Conservation (phyloP, 176 grass and related monocot species). For the Chloris gayana region DNA sequence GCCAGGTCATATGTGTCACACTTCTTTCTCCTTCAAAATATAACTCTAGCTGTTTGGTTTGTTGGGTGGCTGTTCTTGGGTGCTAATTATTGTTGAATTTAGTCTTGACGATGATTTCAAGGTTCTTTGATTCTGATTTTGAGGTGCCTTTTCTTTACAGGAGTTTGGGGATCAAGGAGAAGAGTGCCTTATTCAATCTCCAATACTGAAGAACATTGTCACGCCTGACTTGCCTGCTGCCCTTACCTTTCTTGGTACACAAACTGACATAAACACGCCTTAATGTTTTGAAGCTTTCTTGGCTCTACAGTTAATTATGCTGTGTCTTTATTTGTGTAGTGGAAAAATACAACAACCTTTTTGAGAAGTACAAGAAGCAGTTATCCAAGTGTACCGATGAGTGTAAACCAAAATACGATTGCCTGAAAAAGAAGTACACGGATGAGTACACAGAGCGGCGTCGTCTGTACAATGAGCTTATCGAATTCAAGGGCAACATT, state of each 20-base stretch:
- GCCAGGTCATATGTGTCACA: not conserved
- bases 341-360: constrained; percentile 58
- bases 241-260: constrained; percentile 66
- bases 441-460: constrained; percentile 59
- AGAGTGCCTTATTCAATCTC: constrained; percentile 47
- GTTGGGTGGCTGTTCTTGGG: not conserved
- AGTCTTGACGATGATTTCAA: not conserved
- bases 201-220: constrained; percentile 54
- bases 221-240: constrained; percentile 53
- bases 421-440: constrained; percentile 75
- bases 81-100: not conserved
- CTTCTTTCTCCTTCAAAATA: not conserved
- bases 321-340: constrained; percentile 51
- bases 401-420: constrained; percentile 55
- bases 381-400: constrained; percentile 62
- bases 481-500: constrained; percentile 90
- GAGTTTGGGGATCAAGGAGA: constrained; percentile 42
- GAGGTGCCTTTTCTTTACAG: constrained; percentile 42
- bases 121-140: not conserved
- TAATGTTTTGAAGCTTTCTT: constrained; percentile 5
- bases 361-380: constrained; percentile 48
- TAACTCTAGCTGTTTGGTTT: not conserved
- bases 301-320: not conserved
- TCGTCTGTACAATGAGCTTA: constrained; percentile 77
- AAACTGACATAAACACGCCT: constrained; percentile 1